These are phyloP conservation scores for Amphicarpaea edgeworthii DNA, from an alignment of 306 rosid genomes.

Conservation along the genomic window DNA sequence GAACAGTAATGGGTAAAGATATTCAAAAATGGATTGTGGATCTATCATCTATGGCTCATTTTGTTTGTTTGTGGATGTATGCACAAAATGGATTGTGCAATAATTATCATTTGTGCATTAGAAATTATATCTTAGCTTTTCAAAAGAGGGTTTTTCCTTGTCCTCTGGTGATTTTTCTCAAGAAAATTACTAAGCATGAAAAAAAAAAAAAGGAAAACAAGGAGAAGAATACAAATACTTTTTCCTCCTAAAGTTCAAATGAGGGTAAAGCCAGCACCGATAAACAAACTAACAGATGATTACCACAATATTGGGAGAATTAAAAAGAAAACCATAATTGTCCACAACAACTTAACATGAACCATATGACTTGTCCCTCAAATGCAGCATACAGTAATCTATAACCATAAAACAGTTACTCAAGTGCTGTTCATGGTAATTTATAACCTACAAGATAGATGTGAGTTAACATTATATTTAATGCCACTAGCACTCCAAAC, in stretches of 20 bases:
- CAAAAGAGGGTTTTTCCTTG: neutral
- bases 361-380: neutral
- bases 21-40: neutral
- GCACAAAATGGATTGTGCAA: constrained; percentile 13
- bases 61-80: neutral
- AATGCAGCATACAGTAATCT: constrained; percentile 12
- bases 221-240: neutral
- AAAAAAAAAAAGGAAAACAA: neutral
- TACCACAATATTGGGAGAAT: constrained; percentile 11
- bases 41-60: neutral
- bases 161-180: constrained; percentile 5
- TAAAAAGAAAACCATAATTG: constrained; percentile 8
- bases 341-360: neutral
- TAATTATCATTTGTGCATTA: neutral
- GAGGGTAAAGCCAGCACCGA: constrained; percentile 1
- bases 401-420: constrained; percentile 18
- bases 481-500: constrained; percentile 27
- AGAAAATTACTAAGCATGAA: neutral
- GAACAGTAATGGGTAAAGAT: neutral
- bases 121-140: constrained; percentile 33
- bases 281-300: constrained; percentile 6
- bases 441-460: constrained; percentile 14
- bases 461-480: constrained; percentile 17
- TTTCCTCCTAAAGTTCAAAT: neutral
- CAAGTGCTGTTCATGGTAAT: constrained; percentile 7